Base-by-base conservation (phyloP, 768 basidiomycete species). In the Cubamyces lactineus region DNA sequence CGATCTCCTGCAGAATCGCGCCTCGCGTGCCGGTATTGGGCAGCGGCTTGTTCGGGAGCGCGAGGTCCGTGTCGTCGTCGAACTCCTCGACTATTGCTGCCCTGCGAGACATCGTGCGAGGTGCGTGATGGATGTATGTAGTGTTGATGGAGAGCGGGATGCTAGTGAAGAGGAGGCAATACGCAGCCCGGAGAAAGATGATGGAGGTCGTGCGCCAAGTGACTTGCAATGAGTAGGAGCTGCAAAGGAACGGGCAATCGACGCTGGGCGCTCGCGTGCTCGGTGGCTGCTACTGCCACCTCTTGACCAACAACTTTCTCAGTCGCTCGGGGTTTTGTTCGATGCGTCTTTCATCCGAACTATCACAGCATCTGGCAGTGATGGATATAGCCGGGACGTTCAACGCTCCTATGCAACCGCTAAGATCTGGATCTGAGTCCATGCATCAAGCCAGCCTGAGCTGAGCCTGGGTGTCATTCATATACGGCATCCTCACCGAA, bases 61-160 rank as follows among this genome's bases (percentile, higher is more conserved):
- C 91, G 16, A 96, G 84, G 72, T 96, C 94, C 13, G 92, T 93
- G 70, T 96, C 94, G 78, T 97, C 95, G 84, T 96, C 93, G 70
- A 96, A 96, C 70, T 92, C 92, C 48, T 84, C 86, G 70, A 87
- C 81, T 64, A 86, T 79, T 64, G 85, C 86, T 70, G 85, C 77
- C 73, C 86, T 81, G 67, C 88, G 88, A 65, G 88, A 85, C 90
- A 92, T 92, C 39, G 24, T 53, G 34, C 17, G 53, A 23, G 40
- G 21, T 16, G 3, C 26, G 16, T 26, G 9, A 23, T 21, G 42
- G 9, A 24, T 15, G 24, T 15, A 40, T 16, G 4, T 5, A 40
- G 46, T 5, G 43, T n/a, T n/a, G 34, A 39, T 15, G 19, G 30
- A 11, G 16, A 9, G 30, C 30, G 7, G 11, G 46, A 43, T 16